A percentile compares a stretch with the other conserved stretches of the same genome.
These are phyloP conservation scores for Thalassiosira ordinaria DNA, from an alignment of 352 stramenopile species.

Conservation along the genomic window DNA sequence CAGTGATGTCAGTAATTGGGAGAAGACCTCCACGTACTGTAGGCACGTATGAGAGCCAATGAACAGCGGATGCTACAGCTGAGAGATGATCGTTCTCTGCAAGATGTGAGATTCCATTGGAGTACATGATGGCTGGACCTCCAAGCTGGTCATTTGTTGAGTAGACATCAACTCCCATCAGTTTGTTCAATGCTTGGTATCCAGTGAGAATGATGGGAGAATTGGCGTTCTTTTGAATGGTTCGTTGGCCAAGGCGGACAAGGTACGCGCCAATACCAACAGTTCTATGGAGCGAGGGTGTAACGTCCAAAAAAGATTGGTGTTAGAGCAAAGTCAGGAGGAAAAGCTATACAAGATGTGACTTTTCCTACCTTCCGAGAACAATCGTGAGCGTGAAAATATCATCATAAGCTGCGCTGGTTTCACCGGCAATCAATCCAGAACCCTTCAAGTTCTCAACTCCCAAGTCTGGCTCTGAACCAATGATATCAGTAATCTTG, in stretches of 20 bases:
- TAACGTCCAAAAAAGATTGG: background rate
- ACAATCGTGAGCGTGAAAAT: conserved; percentile 99
- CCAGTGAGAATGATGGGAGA: conserved; percentile 99
- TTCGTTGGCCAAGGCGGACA: conserved; percentile 98
- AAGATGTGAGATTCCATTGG: conserved; percentile 99
- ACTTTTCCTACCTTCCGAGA: conserved; percentile 88
- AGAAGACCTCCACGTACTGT: conserved; percentile 71
- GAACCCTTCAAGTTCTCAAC: conserved; percentile 99
- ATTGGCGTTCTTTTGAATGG: conserved; percentile 97
- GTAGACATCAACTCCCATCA: conserved; percentile 99
- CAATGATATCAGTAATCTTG: conserved; percentile 97
- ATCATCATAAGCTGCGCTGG: conserved; percentile 96
- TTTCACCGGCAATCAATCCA: conserved; percentile 99
- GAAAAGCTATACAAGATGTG: background rate
- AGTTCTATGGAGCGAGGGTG: conserved; percentile 74
- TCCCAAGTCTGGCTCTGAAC: conserved; percentile 96
- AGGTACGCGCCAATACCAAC: conserved; percentile 99
- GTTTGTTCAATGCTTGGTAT: conserved; percentile 99
- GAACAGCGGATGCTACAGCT: conserved; percentile 93
- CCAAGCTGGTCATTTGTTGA: conserved; percentile 99
- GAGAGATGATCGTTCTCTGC: conserved; percentile 96
- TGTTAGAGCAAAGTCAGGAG: background rate
- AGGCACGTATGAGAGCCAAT: conserved; percentile 94
- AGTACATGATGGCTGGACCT: conserved; percentile 99
- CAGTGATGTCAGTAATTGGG: conserved; percentile 81